Percentiles rank a stretch among this genome's conserved stretches.
Evolutionary conservation across 352 stramenopile species (phyloP).

Genomic region (Phytophthora cactorum): DNA sequence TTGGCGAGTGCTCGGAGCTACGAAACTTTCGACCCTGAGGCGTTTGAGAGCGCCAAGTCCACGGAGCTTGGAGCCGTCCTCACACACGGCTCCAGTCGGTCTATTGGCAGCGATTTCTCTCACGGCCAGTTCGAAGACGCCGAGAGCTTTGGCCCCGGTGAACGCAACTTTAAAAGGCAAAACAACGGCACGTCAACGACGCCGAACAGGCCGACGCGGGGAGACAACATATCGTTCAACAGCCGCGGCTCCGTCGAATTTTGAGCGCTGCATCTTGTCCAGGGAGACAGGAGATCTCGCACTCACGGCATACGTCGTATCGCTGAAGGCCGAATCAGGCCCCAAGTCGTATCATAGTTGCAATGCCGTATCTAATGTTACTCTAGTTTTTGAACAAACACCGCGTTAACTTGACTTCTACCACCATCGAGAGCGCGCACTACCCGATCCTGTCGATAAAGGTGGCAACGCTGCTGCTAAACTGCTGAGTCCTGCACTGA

Average conservation of each 20-base stretch:
- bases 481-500: slow-evolving; percentile 15
- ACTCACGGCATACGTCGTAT: slow-evolving; percentile 3
- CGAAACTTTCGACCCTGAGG: slow-evolving; percentile 45
- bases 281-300: slow-evolving; percentile 6
- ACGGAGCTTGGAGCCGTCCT: slow-evolving; percentile 18
- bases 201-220: slow-evolving; percentile 5
- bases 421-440: slow-evolving; percentile 42
- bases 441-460: slow-evolving; percentile 32
- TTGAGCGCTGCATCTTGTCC: slow-evolving; percentile 35
- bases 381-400: slow-evolving; percentile 34
- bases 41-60: slow-evolving; percentile 46
- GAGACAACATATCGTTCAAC: slow-evolving; percentile 28
- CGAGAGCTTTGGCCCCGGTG: slow-evolving; percentile 19
- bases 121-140: slow-evolving; percentile 60
- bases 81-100: slow-evolving; percentile 31
- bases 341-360: slow-evolving; percentile 35
- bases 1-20: slow-evolving; percentile 24
- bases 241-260: slow-evolving; percentile 66
- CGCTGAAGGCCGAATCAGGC: slow-evolving; percentile 4
- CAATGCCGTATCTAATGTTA: slow-evolving; percentile 40
- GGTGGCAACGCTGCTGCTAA: slow-evolving; percentile 21
- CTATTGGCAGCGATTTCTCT: slow-evolving; percentile 40
- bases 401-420: slow-evolving; percentile 13
- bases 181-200: slow-evolving; percentile 9
- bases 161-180: slow-evolving; percentile 15